These are phyloP conservation scores for Mycena vulgaris DNA, from an alignment of 768 basidiomycete species.

Conservation along the genomic window DNA sequence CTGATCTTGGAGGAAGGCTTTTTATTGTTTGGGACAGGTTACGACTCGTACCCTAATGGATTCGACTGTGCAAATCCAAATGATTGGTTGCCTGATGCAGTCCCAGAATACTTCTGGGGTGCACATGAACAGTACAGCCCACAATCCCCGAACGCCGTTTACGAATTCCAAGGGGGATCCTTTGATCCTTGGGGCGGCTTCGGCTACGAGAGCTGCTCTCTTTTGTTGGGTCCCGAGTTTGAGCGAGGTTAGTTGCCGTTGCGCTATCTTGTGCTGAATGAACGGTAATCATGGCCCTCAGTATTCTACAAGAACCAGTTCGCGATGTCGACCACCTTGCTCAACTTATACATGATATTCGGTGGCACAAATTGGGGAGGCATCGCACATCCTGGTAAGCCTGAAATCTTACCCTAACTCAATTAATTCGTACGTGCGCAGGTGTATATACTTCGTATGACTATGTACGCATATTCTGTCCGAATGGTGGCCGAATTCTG, in stretches of 20 bases:
- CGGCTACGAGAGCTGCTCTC: slow-evolving; percentile 51
- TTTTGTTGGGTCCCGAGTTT: slow-evolving; percentile 58
- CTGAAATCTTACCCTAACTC: not conserved
- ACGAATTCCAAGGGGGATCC: slow-evolving; percentile 66
- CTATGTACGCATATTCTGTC: slow-evolving; percentile 48
- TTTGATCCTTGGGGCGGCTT: slow-evolving; percentile 65
- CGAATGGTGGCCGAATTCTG: not conserved
- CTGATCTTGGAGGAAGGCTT: not conserved
- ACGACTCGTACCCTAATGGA: slow-evolving; percentile 66
- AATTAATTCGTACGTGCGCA: slow-evolving; percentile 25
- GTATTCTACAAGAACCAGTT: slow-evolving; percentile 66
- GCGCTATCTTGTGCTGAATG: not conserved
- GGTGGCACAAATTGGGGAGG: slow-evolving; percentile 45
- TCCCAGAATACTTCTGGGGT: slow-evolving; percentile 60
- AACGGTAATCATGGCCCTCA: slow-evolving; percentile 24
- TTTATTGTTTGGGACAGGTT: slow-evolving; percentile 45
- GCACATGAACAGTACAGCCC: slow-evolving; percentile 56
- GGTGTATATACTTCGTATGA: slow-evolving; percentile 64
- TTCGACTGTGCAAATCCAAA: slow-evolving; percentile 69
- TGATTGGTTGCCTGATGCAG: slow-evolving; percentile 60
- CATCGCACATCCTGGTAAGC: slow-evolving; percentile 49
- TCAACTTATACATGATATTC: slow-evolving; percentile 67
- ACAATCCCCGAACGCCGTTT: slow-evolving; percentile 57
- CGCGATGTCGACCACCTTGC: slow-evolving; percentile 63
- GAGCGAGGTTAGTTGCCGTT: slow-evolving; percentile 55